These are phyloP conservation scores for Coniochaeta sp. DNA, from an alignment of 2,329 filamentous ascomycete species.

Conservation along the genomic window DNA sequence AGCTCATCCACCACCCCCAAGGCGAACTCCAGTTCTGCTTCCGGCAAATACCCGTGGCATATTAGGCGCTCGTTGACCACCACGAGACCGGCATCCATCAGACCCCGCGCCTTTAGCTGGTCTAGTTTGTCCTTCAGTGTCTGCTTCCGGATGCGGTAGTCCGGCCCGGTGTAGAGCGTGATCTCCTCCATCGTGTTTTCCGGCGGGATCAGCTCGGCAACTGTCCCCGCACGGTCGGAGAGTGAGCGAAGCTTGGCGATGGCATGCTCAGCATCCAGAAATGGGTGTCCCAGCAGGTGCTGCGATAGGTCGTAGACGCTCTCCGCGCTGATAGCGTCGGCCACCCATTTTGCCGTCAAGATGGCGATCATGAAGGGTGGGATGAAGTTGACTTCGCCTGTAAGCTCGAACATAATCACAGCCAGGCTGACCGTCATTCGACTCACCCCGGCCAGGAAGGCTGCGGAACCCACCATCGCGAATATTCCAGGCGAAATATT, in stretches of 20 bases:
- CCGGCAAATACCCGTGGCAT: slow-evolving; percentile 46
- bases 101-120: slow-evolving; percentile 36
- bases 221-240: slow-evolving; percentile 19
- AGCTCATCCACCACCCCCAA: slow-evolving; percentile 24
- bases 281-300: slow-evolving; percentile 49
- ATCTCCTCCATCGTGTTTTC: slow-evolving; percentile 47
- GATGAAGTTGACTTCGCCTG: slow-evolving; percentile 49
- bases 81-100: slow-evolving; percentile 51
- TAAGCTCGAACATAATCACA: slow-evolving; percentile 56
- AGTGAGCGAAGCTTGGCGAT: slow-evolving; percentile 21
- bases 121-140: slow-evolving; percentile 36
- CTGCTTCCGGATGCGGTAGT: slow-evolving; percentile 31
- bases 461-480: slow-evolving; percentile 52
- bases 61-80: slow-evolving; percentile 39
- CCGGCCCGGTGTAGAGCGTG: slow-evolving; percentile 35
- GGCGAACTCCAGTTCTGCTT: slow-evolving; percentile 44
- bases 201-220: slow-evolving; percentile 43
- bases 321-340: slow-evolving; percentile 43
- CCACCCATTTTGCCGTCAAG: slow-evolving; percentile 50
- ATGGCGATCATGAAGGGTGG: slow-evolving; percentile 53
- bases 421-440: slow-evolving; percentile 46
- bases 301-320: slow-evolving; percentile 54
- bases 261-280: slow-evolving; percentile 44
- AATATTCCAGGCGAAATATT: slow-evolving; percentile 49
- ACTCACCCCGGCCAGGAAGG: slow-evolving; percentile 50